Conservation (phyloP, 306 rosid genomes). For the Lathyrus oleraceus region DNA sequence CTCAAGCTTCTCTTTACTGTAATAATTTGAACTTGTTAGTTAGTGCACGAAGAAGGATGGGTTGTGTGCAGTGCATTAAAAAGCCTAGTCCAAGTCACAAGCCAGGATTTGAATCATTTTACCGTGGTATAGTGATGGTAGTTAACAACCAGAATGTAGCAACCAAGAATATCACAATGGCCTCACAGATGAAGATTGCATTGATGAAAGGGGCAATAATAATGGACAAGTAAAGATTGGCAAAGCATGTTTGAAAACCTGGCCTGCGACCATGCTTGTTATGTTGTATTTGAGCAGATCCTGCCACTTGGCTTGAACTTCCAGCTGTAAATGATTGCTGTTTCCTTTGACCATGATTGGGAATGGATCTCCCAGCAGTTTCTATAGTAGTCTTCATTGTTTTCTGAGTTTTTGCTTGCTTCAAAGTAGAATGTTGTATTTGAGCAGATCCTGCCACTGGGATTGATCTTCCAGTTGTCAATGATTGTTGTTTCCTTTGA, state of each 20-base stretch:
- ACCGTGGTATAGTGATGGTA: background rate
- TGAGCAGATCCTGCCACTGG: background rate
- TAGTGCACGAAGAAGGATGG: conserved; percentile 89
- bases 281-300: background rate
- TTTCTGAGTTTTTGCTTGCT: background rate
- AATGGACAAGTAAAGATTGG: conserved; percentile 51
- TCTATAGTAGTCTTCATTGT: background rate
- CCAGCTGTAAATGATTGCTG: background rate
- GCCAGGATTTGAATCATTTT: conserved; percentile 49
- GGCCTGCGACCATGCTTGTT: background rate
- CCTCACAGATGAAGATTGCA: conserved; percentile 41
- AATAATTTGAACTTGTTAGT: conserved; percentile 9
- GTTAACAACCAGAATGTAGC: conserved; percentile 19
- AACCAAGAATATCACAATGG: conserved; percentile 18
- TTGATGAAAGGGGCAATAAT: conserved; percentile 39
- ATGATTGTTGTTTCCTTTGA: background rate
- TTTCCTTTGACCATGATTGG: background rate
- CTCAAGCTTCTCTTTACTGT: background rate
- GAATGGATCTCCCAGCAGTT: background rate
- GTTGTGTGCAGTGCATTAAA: conserved; percentile 74
- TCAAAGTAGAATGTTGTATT: background rate
- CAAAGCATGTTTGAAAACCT: conserved; percentile 39
- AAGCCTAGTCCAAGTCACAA: conserved; percentile 75
- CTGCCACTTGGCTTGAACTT: background rate
- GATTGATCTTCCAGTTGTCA: background rate